Evolutionary conservation across 2,329 filamentous ascomycete genomes (phyloP), one percentile per base, ranked within the genome.

Genomic region (Fusarium poae): DNA sequence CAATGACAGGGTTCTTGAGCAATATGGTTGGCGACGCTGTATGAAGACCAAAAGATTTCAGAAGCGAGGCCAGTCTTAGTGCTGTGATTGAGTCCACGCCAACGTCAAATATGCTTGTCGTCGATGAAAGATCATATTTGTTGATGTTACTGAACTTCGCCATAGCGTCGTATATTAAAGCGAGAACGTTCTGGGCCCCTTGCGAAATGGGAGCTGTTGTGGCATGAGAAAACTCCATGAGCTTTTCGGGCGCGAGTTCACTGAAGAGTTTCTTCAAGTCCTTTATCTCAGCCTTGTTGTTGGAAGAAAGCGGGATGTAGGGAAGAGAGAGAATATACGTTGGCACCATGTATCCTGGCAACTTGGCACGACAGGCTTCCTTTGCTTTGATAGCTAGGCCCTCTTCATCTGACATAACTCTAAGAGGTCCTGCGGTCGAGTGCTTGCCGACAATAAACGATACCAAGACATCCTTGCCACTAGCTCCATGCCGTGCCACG

Each of bases 261-360:
- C 85, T 79, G 73, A 95, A 97, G 2, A 97, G 79, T 1, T 80
- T 78, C 59, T 86, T 90, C 4, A 97, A 79, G 35, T 84, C 82
- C 73, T 91, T 95, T 9, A 85, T 84, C 72, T 97, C 94, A 0
- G 91, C 91, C 76, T 97, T 97, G 79, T 97, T 97, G 77, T 97
- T 97, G 9, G 92, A 82, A 2, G 93, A 97, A 0, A 97, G 82
- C 0, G 94, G 94, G 55, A 97, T 89, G 10, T 82, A 84, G 0
- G 89, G 85, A 10, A 97, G 80, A 5, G 86, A 86, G 25, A 97
- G 82, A 61, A 97, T 89, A 74, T 96, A 92, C 0, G 93, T 94
- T 1, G 94, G 95, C 3, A 97, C 87, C 94, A 97, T 97, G 77
- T 97, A 97, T 0, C 85, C 86, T 0, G 94, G 92, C 5, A 97